A percentile compares a stretch with the other conserved stretches of the same genome.
phyloP scores from a whole-genome alignment of 352 stramenopile species.

The Peronospora farinosa region DNA sequence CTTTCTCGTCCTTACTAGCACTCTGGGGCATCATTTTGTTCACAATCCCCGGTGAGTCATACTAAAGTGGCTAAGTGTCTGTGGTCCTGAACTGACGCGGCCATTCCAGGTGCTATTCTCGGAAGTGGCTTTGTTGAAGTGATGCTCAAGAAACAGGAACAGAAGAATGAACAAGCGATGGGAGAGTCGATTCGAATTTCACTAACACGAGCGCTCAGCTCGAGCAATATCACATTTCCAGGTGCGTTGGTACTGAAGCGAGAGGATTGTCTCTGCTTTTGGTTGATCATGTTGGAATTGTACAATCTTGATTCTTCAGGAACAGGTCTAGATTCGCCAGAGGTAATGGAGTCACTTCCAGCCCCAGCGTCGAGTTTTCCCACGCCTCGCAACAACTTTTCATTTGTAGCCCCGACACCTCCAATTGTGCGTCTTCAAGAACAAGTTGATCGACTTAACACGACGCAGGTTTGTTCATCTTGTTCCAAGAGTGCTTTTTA shows the following conservation, averaged over 20 bases:
- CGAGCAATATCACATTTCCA: constrained; percentile 31
- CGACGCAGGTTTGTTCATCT: constrained; percentile 37
- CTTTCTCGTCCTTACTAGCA: constrained; percentile 70
- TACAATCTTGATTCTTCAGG: constrained; percentile 28
- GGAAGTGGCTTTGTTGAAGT: constrained; percentile 77
- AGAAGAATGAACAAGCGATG: constrained; percentile 42
- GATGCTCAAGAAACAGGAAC: constrained; percentile 72
- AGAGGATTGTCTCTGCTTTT: not conserved
- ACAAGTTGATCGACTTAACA: constrained; percentile 48
- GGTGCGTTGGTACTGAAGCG: constrained; percentile 4
- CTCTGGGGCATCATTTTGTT: constrained; percentile 86
- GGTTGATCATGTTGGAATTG: not conserved
- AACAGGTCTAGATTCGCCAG: constrained; percentile 25
- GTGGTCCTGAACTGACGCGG: not conserved
- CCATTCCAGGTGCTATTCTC: constrained; percentile 59
- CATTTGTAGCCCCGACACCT: constrained; percentile 16
- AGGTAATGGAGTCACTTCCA: constrained; percentile 13
- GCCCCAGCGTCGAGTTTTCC: constrained; percentile 17
- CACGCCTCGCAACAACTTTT: constrained; percentile 17
- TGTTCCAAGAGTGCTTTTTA: not conserved
- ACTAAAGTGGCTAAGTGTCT: not conserved
- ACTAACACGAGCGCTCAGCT: constrained; percentile 45
- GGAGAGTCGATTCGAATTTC: constrained; percentile 49
- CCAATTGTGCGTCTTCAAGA: constrained; percentile 35
- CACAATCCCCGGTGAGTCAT: constrained; percentile 52